These are phyloP conservation scores for Hyphopichia khmerensis DNA, from an alignment of 1,139 yeast species.

Conservation along the genomic window DNA sequence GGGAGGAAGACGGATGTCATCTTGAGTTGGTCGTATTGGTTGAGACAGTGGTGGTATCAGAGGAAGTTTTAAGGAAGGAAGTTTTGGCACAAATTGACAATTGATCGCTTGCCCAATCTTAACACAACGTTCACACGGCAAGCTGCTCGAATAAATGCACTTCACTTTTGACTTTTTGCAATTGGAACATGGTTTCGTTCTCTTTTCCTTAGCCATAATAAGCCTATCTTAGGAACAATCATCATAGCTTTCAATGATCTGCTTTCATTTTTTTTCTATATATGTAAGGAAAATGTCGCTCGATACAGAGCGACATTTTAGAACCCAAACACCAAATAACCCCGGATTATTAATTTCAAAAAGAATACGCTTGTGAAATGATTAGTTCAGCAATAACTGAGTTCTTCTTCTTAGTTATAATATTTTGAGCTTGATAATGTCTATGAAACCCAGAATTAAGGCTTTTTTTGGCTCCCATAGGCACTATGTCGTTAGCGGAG, in stretches of 20 bases:
- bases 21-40: conserved; percentile 1
- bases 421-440: conserved; percentile 30
- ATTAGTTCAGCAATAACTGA: not conserved
- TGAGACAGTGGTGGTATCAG: conserved; percentile 14
- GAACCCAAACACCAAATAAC: not conserved
- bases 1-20: conserved; percentile 16
- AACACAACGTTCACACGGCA: conserved; percentile 61
- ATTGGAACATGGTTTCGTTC: conserved; percentile 62
- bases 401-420: too few relatives aligned
- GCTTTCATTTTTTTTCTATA: not conserved
- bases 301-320: not conserved
- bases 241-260: not conserved
- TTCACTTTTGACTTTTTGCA: conserved; percentile 66
- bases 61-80: conserved; percentile 46
- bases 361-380: not conserved
- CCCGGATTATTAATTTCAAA: conserved; percentile 1
- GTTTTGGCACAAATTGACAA: conserved; percentile 58
- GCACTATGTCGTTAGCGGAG: conserved; percentile 71
- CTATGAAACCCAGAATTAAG: conserved; percentile 39
- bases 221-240: not conserved
- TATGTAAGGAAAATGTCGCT: not conserved
- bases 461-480: conserved; percentile 54
- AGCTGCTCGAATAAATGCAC: conserved; percentile 47
- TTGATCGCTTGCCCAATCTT: conserved; percentile 43
- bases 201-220: conserved; percentile 39